Evolutionary conservation across 1,139 yeast species (phyloP), one percentile per base, ranked within the genome.

Genomic region (Pichia cactophila): DNA sequence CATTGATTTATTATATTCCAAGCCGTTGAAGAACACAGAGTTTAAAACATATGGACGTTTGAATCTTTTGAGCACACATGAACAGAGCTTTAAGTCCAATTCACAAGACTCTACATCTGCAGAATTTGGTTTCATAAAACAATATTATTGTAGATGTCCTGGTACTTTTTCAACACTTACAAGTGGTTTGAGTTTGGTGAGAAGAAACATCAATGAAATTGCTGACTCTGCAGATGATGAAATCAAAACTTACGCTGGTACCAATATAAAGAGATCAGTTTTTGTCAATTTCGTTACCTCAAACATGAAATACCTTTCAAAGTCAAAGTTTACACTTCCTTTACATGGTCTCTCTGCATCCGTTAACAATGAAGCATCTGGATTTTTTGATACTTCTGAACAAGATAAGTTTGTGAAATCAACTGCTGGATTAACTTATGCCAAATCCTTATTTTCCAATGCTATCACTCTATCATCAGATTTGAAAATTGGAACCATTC

Each of bases 111-210:
- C 56, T 33, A 54, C 57, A 12, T 49, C 74, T 4, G 78, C 79
- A 4, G 58, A 67, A 33, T 61, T 77, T 44, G 83, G 83, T 6
- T 63, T 78, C 10, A 60, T 58, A 44, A 63, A 63, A 29, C 47
- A 59, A 41, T 48, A 52, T 12, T 40, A 37, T 26, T 54, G 56
- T 43, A 41, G 45, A 12, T 38, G 44, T 16, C 44, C 50, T 14
- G 51, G 54, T 23, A 29, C 52, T 4, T 42, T 48, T 7, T 45
- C 57, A 2, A 33, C 53, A 4, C 16, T 52, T 10, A 49, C 58
- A 5, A 54, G 70, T 20, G 83, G 81, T 7, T 59, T 77, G 33
- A 64, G 72, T 23, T 60, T 76, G 41, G 58, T 66, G n/a, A 73
- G 69, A 54, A 67, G 80, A 53, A 65, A 69, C 8, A 62, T 77